These are phyloP conservation scores for Ceratonia siliqua DNA, from an alignment of 306 rosid species.

Conservation along the genomic window DNA sequence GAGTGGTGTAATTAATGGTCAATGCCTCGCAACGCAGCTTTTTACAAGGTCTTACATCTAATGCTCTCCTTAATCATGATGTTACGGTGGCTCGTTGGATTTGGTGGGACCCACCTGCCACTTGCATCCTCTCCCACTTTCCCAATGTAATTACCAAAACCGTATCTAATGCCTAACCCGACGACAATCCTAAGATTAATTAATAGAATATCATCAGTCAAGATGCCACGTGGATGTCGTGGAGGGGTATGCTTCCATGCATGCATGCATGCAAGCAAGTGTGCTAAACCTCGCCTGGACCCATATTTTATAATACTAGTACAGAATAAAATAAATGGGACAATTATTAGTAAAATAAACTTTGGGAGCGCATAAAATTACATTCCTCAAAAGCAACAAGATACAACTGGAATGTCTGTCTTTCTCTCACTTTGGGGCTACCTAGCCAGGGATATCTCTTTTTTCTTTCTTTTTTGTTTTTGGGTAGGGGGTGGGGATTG, in stretches of 20 bases:
- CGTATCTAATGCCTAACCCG: constrained; percentile 42
- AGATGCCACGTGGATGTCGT: constrained; percentile 70
- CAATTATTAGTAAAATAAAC: constrained; percentile 49
- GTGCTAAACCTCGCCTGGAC: constrained; percentile 30
- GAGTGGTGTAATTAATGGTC: constrained; percentile 27
- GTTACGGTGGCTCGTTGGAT: constrained; percentile 76
- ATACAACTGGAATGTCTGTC: constrained; percentile 97
- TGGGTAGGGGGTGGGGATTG: constrained; percentile 52
- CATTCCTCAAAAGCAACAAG: constrained; percentile 95
- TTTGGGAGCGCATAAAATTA: constrained; percentile 53
- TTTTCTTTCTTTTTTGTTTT: constrained; percentile 7
- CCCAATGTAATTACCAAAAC: constrained; percentile 51
- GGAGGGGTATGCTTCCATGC: constrained; percentile 64
- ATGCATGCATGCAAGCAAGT: constrained; percentile 75
- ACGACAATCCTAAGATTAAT: constrained; percentile 34
- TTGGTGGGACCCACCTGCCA: constrained; percentile 63
- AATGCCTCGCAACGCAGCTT: constrained; percentile 45
- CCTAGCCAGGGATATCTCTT: constrained; percentile 35
- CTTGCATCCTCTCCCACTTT: constrained; percentile 42
- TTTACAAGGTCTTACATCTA: constrained; percentile 39
- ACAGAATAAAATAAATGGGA: constrained; percentile 16
- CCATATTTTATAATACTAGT: neutral
- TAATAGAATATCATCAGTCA: constrained; percentile 35
- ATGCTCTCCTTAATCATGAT: constrained; percentile 50
- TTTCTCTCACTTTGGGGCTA: constrained; percentile 48